Conservation (phyloP, 2,329 filamentous ascomycete genomes). For the Dothistroma septosporum region DNA sequence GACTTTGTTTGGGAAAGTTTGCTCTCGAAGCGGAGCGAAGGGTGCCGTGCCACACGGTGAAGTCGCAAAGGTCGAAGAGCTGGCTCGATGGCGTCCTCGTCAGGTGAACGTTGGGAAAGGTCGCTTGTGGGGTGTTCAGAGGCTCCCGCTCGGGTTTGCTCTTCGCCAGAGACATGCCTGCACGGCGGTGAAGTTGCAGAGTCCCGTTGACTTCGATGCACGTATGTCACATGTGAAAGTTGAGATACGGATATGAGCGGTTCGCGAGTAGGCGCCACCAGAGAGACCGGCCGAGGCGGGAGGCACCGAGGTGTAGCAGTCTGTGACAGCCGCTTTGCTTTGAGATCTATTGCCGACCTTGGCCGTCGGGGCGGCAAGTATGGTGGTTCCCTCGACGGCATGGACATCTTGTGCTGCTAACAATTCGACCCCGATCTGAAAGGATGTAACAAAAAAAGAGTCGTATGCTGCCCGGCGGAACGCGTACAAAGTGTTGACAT, state of each 20-base stretch:
- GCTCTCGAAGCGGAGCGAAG: slow-evolving; percentile 22
- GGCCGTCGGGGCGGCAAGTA: slow-evolving; percentile 18
- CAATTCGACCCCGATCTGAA: neutral
- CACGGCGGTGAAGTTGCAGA: neutral
- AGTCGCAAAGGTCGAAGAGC: neutral
- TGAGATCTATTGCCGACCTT: slow-evolving; percentile 17
- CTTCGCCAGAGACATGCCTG: neutral
- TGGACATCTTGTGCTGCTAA: slow-evolving; percentile 1
- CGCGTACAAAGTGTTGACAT: neutral
- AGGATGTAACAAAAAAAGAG: neutral
- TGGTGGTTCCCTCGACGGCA: slow-evolving; percentile 1
- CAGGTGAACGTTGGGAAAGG: neutral
- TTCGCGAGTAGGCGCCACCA: neutral
- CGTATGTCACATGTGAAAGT: neutral
- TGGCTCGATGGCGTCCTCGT: neutral
- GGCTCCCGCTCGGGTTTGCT: neutral
- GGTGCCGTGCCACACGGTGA: slow-evolving; percentile 17
- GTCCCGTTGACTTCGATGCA: neutral
- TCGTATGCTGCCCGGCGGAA: neutral
- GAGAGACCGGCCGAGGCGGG: slow-evolving; percentile 12
- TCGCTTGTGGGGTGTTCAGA: neutral
- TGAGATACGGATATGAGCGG: slow-evolving; percentile 2
- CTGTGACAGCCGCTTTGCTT: slow-evolving; percentile 10
- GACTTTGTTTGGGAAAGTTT: slow-evolving; percentile 8
- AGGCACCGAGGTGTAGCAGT: slow-evolving; percentile 15